Conservation (phyloP, 306 rosid genomes). For the Cicer arietinum region DNA sequence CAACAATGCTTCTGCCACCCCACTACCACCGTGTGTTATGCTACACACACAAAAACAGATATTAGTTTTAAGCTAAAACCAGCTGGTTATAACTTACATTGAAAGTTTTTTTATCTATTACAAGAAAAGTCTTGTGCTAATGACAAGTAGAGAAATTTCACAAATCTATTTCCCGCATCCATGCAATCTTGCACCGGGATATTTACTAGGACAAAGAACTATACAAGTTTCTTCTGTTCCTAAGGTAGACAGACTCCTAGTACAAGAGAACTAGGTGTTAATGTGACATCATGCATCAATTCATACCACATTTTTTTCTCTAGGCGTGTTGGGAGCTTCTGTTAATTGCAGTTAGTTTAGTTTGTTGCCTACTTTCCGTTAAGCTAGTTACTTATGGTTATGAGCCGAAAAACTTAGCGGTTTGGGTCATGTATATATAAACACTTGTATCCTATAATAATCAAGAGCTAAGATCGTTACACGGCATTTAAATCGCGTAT, state of each 20-base stretch:
- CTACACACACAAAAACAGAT: slow-evolving; percentile 48
- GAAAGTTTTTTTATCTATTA: neutral
- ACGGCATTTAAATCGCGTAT: neutral
- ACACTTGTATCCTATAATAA: neutral
- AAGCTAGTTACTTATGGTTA: neutral
- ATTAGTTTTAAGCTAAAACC: slow-evolving; percentile 12
- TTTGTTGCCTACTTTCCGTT: neutral
- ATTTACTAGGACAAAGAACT: slow-evolving; percentile 4
- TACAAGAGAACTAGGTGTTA: neutral
- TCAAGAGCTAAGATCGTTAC: neutral
- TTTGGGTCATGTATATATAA: neutral
- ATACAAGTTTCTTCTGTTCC: slow-evolving; percentile 1
- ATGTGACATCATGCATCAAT: neutral
- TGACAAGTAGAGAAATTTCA: neutral
- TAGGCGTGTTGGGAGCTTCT: neutral
- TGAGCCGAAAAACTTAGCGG: neutral
- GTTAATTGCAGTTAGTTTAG: neutral
- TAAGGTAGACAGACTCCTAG: neutral
- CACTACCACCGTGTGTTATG: slow-evolving; percentile 72
- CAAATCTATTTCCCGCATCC: neutral
- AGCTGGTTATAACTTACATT: slow-evolving; percentile 1
- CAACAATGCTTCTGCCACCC: slow-evolving; percentile 76
- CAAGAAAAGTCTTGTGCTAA: neutral
- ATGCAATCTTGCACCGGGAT: neutral
- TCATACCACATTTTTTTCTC: neutral